These are phyloP conservation scores for Musa beccarii DNA, from an alignment of 176 grass and related monocot genomes.

Conservation along the genomic window DNA sequence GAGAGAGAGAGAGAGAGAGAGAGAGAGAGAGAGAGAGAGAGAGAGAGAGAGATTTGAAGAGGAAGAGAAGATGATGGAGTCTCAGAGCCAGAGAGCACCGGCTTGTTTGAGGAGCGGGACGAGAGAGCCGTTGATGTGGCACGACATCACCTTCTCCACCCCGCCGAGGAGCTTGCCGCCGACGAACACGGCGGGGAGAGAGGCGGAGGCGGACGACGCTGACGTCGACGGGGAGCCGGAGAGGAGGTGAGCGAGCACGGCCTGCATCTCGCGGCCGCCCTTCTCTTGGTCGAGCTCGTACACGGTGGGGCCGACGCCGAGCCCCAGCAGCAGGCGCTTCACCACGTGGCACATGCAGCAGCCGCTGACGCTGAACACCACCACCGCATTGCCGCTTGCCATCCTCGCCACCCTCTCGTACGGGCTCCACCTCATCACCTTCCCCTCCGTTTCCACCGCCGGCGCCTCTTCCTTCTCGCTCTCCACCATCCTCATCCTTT, in stretches of 20 bases:
- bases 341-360: slow-evolving; percentile 99
- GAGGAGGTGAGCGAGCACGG: slow-evolving; percentile 49
- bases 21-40: not conserved
- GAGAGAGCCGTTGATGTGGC: slow-evolving; percentile 96
- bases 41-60: not conserved
- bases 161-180: slow-evolving; percentile 81
- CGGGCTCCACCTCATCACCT: slow-evolving; percentile 15
- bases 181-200: slow-evolving; percentile 73
- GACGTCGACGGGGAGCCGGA: not conserved
- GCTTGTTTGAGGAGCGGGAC: slow-evolving; percentile 98
- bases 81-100: slow-evolving; percentile 94
- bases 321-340: slow-evolving; percentile 74
- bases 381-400: slow-evolving; percentile 79
- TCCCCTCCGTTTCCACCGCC: slow-evolving; percentile 17
- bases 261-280: slow-evolving; percentile 49
- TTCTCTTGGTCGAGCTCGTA: slow-evolving; percentile 85
- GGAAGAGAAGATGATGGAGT: not conserved
- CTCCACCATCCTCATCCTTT: not conserved
- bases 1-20: not conserved
- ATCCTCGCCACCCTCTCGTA: slow-evolving; percentile 69
- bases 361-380: slow-evolving; percentile 77
- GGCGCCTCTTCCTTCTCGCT: slow-evolving; percentile 31
- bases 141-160: slow-evolving; percentile 85
- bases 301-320: slow-evolving; percentile 72
- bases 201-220: not conserved